Percentiles rank a stretch among this genome's conserved stretches.
Conservation (phyloP, 345 rosid genomes). For the Excoecaria agallocha region DNA sequence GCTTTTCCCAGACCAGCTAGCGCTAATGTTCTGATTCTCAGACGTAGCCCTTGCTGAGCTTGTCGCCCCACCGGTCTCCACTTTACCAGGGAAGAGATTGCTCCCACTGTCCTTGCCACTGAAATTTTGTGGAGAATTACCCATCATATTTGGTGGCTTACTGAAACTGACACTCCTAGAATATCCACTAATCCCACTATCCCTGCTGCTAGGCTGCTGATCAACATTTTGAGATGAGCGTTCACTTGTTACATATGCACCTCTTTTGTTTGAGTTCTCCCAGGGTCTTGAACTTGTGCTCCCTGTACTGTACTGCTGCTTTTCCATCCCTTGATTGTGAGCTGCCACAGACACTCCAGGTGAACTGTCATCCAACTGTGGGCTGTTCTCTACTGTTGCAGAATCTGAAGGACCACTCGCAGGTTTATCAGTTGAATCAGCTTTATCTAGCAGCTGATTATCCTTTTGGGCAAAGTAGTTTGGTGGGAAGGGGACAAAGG, state of each 20-base stretch:
- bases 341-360: conserved; percentile 1
- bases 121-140: conserved; percentile 13
- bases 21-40: conserved; percentile 29
- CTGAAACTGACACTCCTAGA: conserved; percentile 1
- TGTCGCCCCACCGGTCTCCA: conserved; percentile 13
- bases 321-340: conserved; percentile 23
- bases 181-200: conserved; percentile 11
- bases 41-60: conserved; percentile 21
- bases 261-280: conserved; percentile 16
- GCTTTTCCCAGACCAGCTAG: conserved; percentile 61
- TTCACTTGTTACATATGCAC: conserved; percentile 16
- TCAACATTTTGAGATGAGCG: conserved; percentile 20
- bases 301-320: conserved; percentile 18
- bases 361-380: conserved; percentile 13
- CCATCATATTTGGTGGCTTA: conserved; percentile 2
- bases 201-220: conserved; percentile 5
- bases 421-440: conserved; percentile 24
- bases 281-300: conserved; percentile 15
- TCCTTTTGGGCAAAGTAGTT: conserved; percentile 63
- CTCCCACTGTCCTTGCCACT: conserved; percentile 15
- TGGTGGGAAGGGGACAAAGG: conserved; percentile 86
- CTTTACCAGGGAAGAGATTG: conserved; percentile 12
- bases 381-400: conserved; percentile 25
- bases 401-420: conserved; percentile 30
- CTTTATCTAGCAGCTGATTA: conserved; percentile 32